phyloP scores from a whole-genome alignment of 208 protist genomes.

The Herpetomonas tarakana region DNA sequence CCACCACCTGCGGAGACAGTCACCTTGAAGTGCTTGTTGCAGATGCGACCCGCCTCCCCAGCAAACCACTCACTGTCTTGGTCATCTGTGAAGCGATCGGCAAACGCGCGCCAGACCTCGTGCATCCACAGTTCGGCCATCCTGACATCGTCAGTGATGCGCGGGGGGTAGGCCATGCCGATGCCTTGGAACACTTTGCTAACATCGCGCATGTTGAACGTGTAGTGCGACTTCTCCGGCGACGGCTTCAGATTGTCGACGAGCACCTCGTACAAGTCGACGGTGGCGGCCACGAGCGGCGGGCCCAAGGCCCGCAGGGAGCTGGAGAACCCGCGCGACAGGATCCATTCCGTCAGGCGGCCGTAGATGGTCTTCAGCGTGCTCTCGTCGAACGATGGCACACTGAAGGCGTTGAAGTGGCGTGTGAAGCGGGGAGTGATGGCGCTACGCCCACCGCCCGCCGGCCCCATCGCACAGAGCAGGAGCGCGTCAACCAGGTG shows the following conservation, averaged over 20 bases:
- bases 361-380: slow-evolving; percentile 94
- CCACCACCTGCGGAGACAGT: slow-evolving; percentile 18
- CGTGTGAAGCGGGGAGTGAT: slow-evolving; percentile 94
- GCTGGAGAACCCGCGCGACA: slow-evolving; percentile 69
- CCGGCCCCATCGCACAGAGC: slow-evolving; percentile 94
- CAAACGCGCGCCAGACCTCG: slow-evolving; percentile 94
- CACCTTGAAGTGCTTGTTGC: slow-evolving; percentile 79
- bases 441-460: slow-evolving; percentile 93
- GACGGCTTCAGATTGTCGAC: slow-evolving; percentile 94
- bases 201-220: slow-evolving; percentile 98
- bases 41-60: slow-evolving; percentile 71
- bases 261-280: slow-evolving; percentile 94
- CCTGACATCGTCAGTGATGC: slow-evolving; percentile 65
- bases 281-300: slow-evolving; percentile 83
- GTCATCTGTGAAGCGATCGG: slow-evolving; percentile 93
- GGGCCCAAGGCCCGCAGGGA: slow-evolving; percentile 42
- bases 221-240: slow-evolving; percentile 98
- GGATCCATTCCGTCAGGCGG: slow-evolving; percentile 89
- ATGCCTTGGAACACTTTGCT: slow-evolving; percentile 94
- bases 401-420: slow-evolving; percentile 94
- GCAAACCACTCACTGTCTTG: slow-evolving; percentile 91
- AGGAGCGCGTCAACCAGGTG: slow-evolving; percentile 90
- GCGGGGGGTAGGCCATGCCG: slow-evolving; percentile 65
- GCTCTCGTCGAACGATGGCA: slow-evolving; percentile 88
- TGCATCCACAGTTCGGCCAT: slow-evolving; percentile 93